Percentiles rank a stretch among this genome's conserved stretches.
phyloP scores from a whole-genome alignment of 1,284 basidiomycete species.

The Lentinus polychrous region DNA sequence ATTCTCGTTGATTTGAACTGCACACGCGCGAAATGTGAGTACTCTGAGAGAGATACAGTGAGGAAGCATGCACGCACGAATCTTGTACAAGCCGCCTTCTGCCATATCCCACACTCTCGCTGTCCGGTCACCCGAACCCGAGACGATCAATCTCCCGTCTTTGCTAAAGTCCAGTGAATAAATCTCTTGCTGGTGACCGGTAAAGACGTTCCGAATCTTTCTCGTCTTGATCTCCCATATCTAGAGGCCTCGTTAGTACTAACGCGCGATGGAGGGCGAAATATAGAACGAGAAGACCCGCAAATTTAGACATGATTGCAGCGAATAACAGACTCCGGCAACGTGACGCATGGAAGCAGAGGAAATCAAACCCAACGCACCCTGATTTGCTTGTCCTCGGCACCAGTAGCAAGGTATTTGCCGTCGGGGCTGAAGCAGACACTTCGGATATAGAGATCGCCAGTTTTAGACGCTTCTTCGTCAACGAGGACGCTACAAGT shows the following conservation, averaged over 20 bases:
- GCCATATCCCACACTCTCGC: constrained; percentile 80
- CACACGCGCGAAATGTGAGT: not conserved
- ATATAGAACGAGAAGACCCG: not conserved
- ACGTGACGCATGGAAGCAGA: not conserved
- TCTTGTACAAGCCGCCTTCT: constrained; percentile 43
- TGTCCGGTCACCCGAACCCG: constrained; percentile 80
- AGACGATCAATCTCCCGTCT: constrained; percentile 73
- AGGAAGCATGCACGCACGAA: constrained; percentile 17
- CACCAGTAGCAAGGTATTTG: constrained; percentile 61
- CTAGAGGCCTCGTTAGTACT: constrained; percentile 26
- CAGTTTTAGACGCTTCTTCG: constrained; percentile 42
- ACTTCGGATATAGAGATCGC: constrained; percentile 64
- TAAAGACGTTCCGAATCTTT: constrained; percentile 63
- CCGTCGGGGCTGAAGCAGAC: constrained; percentile 68
- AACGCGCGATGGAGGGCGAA: not conserved
- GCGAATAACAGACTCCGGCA: not conserved
- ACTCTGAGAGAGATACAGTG: not conserved
- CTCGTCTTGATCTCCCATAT: constrained; percentile 81
- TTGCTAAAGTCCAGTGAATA: constrained; percentile 81
- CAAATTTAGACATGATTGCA: too few relatives aligned
- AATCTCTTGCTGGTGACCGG: constrained; percentile 83
- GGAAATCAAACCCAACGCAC: constrained; percentile 28
- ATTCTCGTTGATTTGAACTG: constrained; percentile 33
- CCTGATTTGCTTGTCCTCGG: constrained; percentile 64
- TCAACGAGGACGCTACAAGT: constrained; percentile 47